Conservation (phyloP, 2,329 filamentous ascomycete genomes). For the Diaporthe destruens region DNA sequence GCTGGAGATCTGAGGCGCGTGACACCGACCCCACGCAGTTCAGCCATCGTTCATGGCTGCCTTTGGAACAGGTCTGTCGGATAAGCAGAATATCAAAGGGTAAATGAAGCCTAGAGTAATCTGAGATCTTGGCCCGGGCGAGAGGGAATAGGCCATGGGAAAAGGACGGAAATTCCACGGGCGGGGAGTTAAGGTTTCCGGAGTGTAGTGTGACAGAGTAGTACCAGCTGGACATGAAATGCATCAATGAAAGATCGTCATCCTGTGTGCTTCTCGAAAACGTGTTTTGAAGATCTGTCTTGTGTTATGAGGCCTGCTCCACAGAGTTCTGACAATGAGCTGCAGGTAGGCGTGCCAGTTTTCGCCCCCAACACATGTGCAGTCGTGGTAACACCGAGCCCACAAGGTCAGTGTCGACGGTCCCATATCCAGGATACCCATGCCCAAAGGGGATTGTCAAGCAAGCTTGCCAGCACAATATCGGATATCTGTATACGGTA, state of each 20-base stretch:
- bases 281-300: not conserved
- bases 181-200: not conserved
- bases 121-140: too few species aligned
- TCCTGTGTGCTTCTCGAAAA: not conserved
- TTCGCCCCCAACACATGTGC: not conserved
- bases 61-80: slow-evolving; percentile 55
- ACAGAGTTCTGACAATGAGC: not conserved
- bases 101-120: slow-evolving; percentile 41
- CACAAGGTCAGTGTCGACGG: not conserved
- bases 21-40: not conserved
- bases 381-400: not conserved
- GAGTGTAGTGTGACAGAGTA: not conserved
- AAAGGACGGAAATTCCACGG: not conserved
- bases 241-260: not conserved
- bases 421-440: not conserved
- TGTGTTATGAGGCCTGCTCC: not conserved
- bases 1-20: slow-evolving; percentile 60
- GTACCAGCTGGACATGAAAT: not conserved
- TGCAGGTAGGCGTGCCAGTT: not conserved
- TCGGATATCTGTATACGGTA: not conserved
- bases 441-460: not conserved
- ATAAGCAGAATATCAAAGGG: slow-evolving; percentile 59
- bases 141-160: not conserved
- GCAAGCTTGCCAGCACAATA: not conserved
- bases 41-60: slow-evolving; percentile 17